These are phyloP conservation scores for Phytopythium litorale DNA, from an alignment of 352 stramenopile species.

Conservation along the genomic window DNA sequence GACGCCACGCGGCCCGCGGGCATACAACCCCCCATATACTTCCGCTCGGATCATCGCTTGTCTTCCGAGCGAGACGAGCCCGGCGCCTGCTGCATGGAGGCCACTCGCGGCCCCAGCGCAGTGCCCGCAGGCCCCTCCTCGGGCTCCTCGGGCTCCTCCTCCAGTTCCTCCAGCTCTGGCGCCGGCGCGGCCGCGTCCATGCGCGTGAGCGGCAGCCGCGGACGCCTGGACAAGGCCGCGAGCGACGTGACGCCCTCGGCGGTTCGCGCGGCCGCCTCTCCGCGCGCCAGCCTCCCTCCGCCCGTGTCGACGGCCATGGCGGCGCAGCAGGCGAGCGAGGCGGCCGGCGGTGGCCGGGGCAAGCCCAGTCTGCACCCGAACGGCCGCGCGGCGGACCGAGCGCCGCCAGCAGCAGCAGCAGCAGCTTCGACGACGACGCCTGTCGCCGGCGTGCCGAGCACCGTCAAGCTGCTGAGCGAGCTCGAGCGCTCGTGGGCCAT, in stretches of 20 bases:
- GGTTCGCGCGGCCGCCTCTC: background rate
- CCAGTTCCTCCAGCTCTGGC: background rate
- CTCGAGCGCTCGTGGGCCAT: conserved; percentile 71
- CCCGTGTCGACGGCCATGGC: conserved; percentile 4
- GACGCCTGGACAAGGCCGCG: conserved; percentile 3
- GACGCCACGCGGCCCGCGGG: background rate
- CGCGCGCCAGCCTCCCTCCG: conserved; percentile 4
- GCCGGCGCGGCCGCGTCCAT: background rate
- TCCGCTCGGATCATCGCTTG: background rate
- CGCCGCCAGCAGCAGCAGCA: conserved; percentile 9
- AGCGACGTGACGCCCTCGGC: background rate
- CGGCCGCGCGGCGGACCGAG: conserved; percentile 1
- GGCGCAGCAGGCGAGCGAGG: conserved; percentile 3
- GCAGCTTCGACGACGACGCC: conserved; percentile 8
- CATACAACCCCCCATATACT: conserved; percentile 1
- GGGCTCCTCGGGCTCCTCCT: background rate
- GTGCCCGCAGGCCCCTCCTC: background rate
- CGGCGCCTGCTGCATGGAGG: background rate
- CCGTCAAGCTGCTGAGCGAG: conserved; percentile 66
- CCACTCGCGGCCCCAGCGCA: background rate
- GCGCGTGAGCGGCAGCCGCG: background rate
- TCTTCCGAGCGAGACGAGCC: background rate
- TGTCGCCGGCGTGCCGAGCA: conserved; percentile 34
- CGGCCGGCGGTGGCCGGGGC: background rate
- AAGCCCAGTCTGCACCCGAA: conserved; percentile 13